A percentile compares a stretch with the other conserved stretches of the same genome.
These are phyloP conservation scores for Leccinum incarnatum DNA, from an alignment of 768 basidiomycete species.

Conservation along the genomic window DNA sequence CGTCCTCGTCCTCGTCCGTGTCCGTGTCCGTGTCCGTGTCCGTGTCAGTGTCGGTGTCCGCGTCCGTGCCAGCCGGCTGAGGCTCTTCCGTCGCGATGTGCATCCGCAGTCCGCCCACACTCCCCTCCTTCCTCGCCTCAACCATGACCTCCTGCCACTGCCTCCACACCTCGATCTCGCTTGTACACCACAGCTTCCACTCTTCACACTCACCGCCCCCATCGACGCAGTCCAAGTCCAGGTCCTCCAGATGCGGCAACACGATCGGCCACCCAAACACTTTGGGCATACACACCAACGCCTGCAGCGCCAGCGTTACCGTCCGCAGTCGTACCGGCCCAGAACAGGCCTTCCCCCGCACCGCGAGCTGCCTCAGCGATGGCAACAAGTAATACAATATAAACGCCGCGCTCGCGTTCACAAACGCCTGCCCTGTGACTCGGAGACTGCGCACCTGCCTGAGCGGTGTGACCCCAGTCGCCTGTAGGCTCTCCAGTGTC, in stretches of 20 bases:
- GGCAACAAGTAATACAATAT: slow-evolving; percentile 18
- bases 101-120: neutral
- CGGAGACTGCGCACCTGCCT: slow-evolving; percentile 10
- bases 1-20: too few species aligned
- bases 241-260: slow-evolving; percentile 11
- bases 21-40: too few species aligned
- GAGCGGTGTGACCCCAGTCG: slow-evolving; percentile 5
- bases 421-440: slow-evolving; percentile 11
- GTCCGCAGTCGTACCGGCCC: slow-evolving; percentile 11
- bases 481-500: slow-evolving; percentile 4
- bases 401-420: slow-evolving; percentile 12
- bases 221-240: slow-evolving; percentile 15
- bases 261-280: slow-evolving; percentile 6
- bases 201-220: neutral
- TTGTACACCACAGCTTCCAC: slow-evolving; percentile 8
- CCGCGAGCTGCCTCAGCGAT: slow-evolving; percentile 1
- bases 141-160: slow-evolving; percentile 1
- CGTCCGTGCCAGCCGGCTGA: too few species aligned
- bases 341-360: slow-evolving; percentile 15
- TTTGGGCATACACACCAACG: slow-evolving; percentile 7
- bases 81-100: neutral
- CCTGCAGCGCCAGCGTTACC: slow-evolving; percentile 13
- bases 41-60: too few species aligned
- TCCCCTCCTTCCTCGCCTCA: neutral
- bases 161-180: slow-evolving; percentile 15